Conservation (phyloP, 2,329 filamentous ascomycete species). For the Mariannaea sp. region DNA sequence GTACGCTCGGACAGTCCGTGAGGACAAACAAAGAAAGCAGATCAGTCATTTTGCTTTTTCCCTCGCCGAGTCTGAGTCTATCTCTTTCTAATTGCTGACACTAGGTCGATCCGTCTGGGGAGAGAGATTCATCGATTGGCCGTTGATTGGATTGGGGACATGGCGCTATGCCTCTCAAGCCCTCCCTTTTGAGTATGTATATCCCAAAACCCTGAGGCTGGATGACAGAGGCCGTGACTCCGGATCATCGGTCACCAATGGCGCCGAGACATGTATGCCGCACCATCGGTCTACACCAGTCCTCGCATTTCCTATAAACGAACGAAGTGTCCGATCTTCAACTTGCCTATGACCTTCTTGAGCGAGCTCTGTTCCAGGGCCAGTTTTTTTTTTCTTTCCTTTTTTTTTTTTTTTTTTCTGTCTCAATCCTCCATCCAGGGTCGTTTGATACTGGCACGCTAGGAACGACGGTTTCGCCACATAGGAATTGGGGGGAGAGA, state of each 20-base stretch:
- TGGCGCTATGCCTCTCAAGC: no score
- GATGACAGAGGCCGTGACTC: slow-evolving; percentile 7
- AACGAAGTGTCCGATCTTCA: no score
- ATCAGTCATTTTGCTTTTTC: background rate
- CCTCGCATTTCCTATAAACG: no score
- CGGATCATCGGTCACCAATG: slow-evolving; percentile 6
- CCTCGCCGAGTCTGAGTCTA: background rate
- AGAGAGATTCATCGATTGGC: background rate
- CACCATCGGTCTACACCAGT: slow-evolving; percentile 18
- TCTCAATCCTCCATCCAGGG: no score
- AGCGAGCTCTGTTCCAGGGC: no score
- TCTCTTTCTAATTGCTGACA: background rate
- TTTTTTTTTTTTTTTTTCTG: no score
- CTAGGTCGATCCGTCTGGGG: background rate
- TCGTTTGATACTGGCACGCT: no score
- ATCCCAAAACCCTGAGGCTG: slow-evolving; percentile 1
- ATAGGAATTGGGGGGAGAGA: no score
- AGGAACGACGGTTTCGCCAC: no score
- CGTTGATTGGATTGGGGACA: background rate
- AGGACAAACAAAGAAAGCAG: background rate
- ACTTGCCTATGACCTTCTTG: no score
- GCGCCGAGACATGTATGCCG: slow-evolving; percentile 13
- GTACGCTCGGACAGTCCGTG: background rate
- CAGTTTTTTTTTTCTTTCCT: no score
- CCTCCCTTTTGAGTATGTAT: background rate